Conservation (phyloP, 306 rosid genomes). For the Cicer bijugum region DNA sequence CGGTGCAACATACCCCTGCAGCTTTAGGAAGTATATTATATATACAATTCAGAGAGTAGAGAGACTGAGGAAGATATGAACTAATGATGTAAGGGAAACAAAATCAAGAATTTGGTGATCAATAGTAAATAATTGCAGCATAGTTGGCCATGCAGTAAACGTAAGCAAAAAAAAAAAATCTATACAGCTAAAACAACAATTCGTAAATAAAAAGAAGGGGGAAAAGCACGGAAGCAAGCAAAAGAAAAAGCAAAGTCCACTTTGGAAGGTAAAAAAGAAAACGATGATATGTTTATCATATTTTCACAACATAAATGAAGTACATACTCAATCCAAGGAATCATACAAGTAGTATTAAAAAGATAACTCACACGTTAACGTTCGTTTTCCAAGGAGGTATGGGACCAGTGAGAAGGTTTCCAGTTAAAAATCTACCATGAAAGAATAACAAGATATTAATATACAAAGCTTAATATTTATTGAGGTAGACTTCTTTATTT, state of each 20-base stretch:
- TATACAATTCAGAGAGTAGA: not conserved
- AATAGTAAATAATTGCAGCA: not conserved
- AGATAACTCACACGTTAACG: not conserved
- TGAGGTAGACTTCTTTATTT: not conserved
- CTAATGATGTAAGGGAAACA: not conserved
- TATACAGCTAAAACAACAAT: not conserved
- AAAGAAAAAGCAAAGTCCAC: not conserved
- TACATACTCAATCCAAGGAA: not conserved
- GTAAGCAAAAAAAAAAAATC: not conserved
- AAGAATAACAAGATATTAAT: constrained; percentile 5
- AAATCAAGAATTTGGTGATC: not conserved
- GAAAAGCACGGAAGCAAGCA: not conserved
- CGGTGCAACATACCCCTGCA: not conserved
- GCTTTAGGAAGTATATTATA: not conserved
- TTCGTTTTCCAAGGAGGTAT: not conserved
- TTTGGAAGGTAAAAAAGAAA: not conserved
- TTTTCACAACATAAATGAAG: not conserved
- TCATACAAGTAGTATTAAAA: not conserved
- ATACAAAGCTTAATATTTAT: not conserved
- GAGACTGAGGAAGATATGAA: not conserved
- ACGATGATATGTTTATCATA: not conserved
- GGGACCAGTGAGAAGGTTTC: not conserved
- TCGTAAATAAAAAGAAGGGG: not conserved
- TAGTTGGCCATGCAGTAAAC: not conserved
- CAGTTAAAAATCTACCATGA: constrained; percentile 28